Evolutionary conservation across 768 basidiomycete genomes (phyloP).

Genomic region (Gyrodon lividus): DNA sequence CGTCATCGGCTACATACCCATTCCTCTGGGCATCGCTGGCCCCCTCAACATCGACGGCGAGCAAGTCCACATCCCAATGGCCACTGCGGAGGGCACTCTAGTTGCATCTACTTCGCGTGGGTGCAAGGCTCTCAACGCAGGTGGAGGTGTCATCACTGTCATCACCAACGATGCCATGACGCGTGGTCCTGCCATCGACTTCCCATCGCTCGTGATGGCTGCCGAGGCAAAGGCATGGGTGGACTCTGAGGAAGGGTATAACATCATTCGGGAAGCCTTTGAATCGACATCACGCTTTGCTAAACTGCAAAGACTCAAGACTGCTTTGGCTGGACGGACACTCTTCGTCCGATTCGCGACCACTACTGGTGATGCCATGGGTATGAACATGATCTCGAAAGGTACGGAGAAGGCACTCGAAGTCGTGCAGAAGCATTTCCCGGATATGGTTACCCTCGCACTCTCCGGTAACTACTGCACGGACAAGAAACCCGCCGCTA

Average conservation of each 20-base stretch:
- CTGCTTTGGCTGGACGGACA: slow-evolving; percentile 89
- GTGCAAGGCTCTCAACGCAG: slow-evolving; percentile 95
- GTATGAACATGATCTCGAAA: slow-evolving; percentile 99
- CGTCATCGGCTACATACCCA: slow-evolving; percentile 94
- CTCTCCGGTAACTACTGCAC: slow-evolving; percentile 98
- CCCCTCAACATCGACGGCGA: slow-evolving; percentile 89
- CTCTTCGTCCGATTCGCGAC: slow-evolving; percentile 93
- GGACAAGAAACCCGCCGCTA: slow-evolving; percentile 99
- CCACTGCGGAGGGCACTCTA: slow-evolving; percentile 98
- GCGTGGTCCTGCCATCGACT: slow-evolving; percentile 96
- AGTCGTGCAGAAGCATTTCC: slow-evolving; percentile 73
- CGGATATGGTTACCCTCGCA: slow-evolving; percentile 87
- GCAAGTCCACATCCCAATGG: slow-evolving; percentile 93
- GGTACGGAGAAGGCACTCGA: slow-evolving; percentile 95
- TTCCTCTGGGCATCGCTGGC: slow-evolving; percentile 95
- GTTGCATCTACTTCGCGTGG: slow-evolving; percentile 97
- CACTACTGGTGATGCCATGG: slow-evolving; percentile 97
- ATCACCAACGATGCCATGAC: slow-evolving; percentile 95
- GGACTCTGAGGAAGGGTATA: slow-evolving; percentile 77
- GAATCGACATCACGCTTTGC: slow-evolving; percentile 95
- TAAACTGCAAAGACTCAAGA: slow-evolving; percentile 79
- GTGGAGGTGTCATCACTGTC: slow-evolving; percentile 94
- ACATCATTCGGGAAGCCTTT: slow-evolving; percentile 77
- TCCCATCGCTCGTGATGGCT: slow-evolving; percentile 77
- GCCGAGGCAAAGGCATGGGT: slow-evolving; percentile 89